These are phyloP conservation scores for Pichia sp. DNA, from an alignment of 1,139 yeast genomes.

Conservation along the genomic window DNA sequence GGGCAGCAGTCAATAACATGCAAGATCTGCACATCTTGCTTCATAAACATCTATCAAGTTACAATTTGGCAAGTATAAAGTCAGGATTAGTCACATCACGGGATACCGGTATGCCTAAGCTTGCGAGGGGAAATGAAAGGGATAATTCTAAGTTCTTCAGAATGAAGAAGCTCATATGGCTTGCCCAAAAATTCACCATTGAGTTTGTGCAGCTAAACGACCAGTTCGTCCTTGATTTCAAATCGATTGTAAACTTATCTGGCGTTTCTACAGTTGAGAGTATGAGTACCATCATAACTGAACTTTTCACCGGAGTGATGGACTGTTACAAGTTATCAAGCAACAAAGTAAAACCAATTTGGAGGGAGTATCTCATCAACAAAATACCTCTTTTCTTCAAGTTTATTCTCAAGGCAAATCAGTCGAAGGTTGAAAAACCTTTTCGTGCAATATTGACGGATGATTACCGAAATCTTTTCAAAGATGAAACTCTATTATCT, in stretches of 20 bases:
- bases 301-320: slow-evolving; percentile 20
- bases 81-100: slow-evolving; percentile 3
- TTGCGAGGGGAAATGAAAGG: too few species aligned
- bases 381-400: slow-evolving; percentile 22
- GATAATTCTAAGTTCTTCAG: slow-evolving; percentile 14
- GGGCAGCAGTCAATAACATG: slow-evolving; percentile 1
- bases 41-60: slow-evolving; percentile 2
- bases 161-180: slow-evolving; percentile 25
- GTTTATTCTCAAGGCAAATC: slow-evolving; percentile 21
- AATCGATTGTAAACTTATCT: slow-evolving; percentile 22
- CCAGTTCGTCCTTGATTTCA: slow-evolving; percentile 21
- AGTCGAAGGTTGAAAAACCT: slow-evolving; percentile 18
- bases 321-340: slow-evolving; percentile 21
- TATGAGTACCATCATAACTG: slow-evolving; percentile 22
- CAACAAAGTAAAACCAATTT: slow-evolving; percentile 14
- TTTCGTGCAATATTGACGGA: slow-evolving; percentile 1
- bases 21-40: background rate
- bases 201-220: slow-evolving; percentile 21
- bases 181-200: slow-evolving; percentile 23
- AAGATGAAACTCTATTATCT: slow-evolving; percentile 11
- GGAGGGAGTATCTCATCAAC: slow-evolving; percentile 21
- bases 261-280: slow-evolving; percentile 24
- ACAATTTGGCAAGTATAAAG: slow-evolving; percentile 4
- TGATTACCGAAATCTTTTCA: slow-evolving; percentile 9
- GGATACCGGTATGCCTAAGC: too few species aligned